Percentiles rank a stretch among this genome's conserved stretches.
phyloP scores from a whole-genome alignment of 345 rosid genomes.

The Gossypium rotundifolium region DNA sequence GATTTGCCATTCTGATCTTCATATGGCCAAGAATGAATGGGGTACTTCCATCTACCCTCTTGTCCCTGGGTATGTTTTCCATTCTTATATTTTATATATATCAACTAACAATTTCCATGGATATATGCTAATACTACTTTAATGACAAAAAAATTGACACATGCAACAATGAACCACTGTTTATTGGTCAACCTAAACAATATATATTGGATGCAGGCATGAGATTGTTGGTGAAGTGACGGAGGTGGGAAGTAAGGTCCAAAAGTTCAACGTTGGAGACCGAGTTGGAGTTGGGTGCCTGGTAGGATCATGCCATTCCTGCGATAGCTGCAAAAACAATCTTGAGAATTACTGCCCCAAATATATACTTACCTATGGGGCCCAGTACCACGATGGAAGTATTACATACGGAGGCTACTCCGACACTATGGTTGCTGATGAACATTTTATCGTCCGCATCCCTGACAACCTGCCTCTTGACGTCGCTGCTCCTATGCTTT shows the following conservation, averaged over 20 bases:
- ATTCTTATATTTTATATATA: too few relatives aligned
- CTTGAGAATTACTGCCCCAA: conserved; percentile 53
- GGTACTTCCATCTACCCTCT: conserved; percentile 37
- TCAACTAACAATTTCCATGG: too few relatives aligned
- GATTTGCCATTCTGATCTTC: conserved; percentile 48
- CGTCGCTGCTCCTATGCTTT: conserved; percentile 51
- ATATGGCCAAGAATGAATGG: conserved; percentile 42
- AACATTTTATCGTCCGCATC: conserved; percentile 41
- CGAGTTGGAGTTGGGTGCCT: conserved; percentile 50
- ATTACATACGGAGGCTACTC: conserved; percentile 55
- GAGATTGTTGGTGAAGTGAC: conserved; percentile 53
- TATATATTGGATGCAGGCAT: conserved; percentile 12
- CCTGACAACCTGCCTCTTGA: conserved; percentile 51
- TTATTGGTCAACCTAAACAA: too few relatives aligned
- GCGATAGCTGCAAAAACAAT: conserved; percentile 36
- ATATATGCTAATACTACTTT: too few relatives aligned
- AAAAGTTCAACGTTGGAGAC: conserved; percentile 48
- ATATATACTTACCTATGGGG: conserved; percentile 26
- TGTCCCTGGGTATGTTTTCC: conserved; percentile 42
- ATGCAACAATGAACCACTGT: too few relatives aligned
- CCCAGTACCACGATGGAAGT: conserved; percentile 33
- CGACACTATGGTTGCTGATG: conserved; percentile 42
- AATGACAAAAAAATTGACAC: too few relatives aligned
- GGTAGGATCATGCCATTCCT: conserved; percentile 43
- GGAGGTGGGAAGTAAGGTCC: conserved; percentile 45